These are phyloP conservation scores for Chenopodium album DNA, from an alignment of 148 eudicot genomes.

Conservation along the genomic window DNA sequence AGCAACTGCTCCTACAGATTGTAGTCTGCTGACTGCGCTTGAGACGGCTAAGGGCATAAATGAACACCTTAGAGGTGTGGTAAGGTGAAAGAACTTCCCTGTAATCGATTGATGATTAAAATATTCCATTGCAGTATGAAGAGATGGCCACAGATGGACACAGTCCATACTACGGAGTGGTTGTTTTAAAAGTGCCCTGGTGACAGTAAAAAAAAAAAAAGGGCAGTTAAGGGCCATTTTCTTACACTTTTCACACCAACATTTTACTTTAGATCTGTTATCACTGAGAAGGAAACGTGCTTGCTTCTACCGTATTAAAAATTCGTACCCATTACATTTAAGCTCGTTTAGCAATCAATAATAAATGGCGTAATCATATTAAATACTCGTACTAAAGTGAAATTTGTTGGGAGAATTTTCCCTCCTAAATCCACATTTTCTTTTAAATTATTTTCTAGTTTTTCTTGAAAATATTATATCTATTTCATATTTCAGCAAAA, in stretches of 20 bases:
- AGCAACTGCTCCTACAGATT: slow-evolving; percentile 5
- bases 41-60: slow-evolving; percentile 8
- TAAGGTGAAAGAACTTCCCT: slow-evolving; percentile 13
- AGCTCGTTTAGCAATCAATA: neutral
- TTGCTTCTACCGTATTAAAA: neutral
- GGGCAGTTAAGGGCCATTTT: slow-evolving; percentile 5
- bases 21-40: slow-evolving; percentile 1
- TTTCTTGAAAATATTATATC: too few species aligned
- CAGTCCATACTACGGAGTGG: slow-evolving; percentile 13
- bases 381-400: too few species aligned
- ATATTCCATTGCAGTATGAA: slow-evolving; percentile 14
- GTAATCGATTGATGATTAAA: slow-evolving; percentile 14
- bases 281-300: neutral
- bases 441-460: too few species aligned
- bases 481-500: too few species aligned
- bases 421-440: too few species aligned
- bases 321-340: neutral
- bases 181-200: slow-evolving; percentile 24
- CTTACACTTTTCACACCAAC: neutral
- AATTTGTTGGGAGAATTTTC: too few species aligned
- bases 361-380: neutral
- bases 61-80: slow-evolving; percentile 14
- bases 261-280: neutral
- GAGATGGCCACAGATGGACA: slow-evolving; percentile 22
- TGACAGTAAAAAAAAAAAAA: neutral